Conservation (phyloP, 2,329 filamentous ascomycete genomes). For the Leptographium procerum region DNA sequence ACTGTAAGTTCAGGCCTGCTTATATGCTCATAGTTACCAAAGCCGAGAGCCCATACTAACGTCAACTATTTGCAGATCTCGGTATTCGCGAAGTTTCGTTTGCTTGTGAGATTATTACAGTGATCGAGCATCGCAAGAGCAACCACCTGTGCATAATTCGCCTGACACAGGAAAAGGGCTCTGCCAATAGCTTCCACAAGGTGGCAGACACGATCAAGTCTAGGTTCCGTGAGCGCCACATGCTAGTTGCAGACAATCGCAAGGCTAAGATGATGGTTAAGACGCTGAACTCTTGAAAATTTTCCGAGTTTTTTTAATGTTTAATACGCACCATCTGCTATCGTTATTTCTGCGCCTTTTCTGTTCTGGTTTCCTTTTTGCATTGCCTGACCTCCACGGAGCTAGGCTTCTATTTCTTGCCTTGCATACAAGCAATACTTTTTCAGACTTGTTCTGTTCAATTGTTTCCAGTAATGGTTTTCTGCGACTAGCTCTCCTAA, state of each 20-base stretch:
- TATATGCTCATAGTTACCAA: neutral
- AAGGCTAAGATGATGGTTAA: slow-evolving; percentile 65
- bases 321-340: neutral
- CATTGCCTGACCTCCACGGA: neutral
- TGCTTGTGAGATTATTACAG: slow-evolving; percentile 75
- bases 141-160: slow-evolving; percentile 69
- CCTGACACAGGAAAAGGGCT: slow-evolving; percentile 84
- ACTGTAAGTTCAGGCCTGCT: slow-evolving; percentile 48
- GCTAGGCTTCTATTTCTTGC: neutral
- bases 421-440: neutral
- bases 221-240: slow-evolving; percentile 51
- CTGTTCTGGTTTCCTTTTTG: neutral
- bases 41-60: neutral
- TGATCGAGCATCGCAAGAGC: slow-evolving; percentile 73
- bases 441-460: neutral
- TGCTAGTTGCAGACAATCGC: slow-evolving; percentile 57
- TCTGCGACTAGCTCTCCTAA: neutral
- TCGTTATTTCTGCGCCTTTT: neutral
- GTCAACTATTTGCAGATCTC: slow-evolving; percentile 37
- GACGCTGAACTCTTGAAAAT: slow-evolving; percentile 40
- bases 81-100: slow-evolving; percentile 81
- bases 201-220: slow-evolving; percentile 67
- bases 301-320: neutral
- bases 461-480: neutral
- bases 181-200: slow-evolving; percentile 76